Conservation (phyloP, 345 rosid genomes). For the Mangifera indica region DNA sequence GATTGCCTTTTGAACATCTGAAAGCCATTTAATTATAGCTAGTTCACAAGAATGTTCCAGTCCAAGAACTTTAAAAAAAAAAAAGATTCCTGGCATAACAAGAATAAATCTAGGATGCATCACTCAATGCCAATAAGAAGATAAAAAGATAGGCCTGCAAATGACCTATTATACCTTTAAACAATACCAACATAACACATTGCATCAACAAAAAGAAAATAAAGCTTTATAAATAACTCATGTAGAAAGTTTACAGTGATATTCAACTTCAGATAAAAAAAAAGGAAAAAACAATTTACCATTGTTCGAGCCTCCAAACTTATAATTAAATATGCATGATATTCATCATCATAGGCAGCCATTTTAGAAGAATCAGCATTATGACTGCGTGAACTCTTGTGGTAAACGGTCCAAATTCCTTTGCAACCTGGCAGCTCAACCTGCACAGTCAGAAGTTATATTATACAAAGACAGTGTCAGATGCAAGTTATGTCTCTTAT, state of each 20-base stretch:
- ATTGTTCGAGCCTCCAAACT: constrained; percentile 92
- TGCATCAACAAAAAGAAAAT: not conserved
- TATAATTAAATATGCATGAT: constrained; percentile 97
- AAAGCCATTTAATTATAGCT: not conserved
- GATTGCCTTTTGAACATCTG: not conserved
- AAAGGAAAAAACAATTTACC: constrained; percentile 43
- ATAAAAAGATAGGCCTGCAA: not conserved
- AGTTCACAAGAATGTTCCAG: not conserved
- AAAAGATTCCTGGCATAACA: not conserved
- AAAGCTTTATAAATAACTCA: not conserved
- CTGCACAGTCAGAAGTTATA: constrained; percentile 36
- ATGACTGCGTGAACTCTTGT: constrained; percentile 74
- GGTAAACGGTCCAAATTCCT: constrained; percentile 99
- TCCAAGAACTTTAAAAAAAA: not conserved
- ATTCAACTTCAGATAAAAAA: constrained; percentile 11
- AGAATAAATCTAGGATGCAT: not conserved
- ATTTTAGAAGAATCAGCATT: constrained; percentile 68
- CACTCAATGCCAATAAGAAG: not conserved
- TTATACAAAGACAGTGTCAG: not conserved
- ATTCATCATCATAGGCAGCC: constrained; percentile 71
- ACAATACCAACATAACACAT: not conserved
- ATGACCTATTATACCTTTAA: not conserved
- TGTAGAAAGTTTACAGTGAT: constrained; percentile 4
- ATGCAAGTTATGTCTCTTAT: not conserved
- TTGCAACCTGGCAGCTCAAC: constrained; percentile 95